phyloP scores from a whole-genome alignment of 495 filamentous ascomycete genomes.

The Penicillium robsamsonii region DNA sequence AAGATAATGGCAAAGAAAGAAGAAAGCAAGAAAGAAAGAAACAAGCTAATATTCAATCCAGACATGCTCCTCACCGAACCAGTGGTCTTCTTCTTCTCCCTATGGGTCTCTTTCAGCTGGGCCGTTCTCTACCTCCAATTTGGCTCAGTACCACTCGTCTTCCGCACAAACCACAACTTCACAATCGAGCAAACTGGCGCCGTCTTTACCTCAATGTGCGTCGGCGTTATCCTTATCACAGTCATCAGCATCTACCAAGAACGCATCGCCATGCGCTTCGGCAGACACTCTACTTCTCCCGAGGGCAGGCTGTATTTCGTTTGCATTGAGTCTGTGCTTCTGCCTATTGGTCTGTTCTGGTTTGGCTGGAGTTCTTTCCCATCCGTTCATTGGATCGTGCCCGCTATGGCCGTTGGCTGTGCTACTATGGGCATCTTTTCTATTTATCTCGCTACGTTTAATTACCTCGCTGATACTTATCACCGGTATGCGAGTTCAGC shows the following conservation, averaged over 20 bases:
- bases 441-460: slow-evolving; percentile 88
- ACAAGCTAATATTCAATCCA: slow-evolving; percentile 19
- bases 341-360: slow-evolving; percentile 79
- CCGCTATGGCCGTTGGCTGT: slow-evolving; percentile 65
- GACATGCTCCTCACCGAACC: slow-evolving; percentile 84
- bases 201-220: slow-evolving; percentile 72
- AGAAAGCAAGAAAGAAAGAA: background rate
- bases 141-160: slow-evolving; percentile 74
- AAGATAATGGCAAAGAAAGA: background rate
- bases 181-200: slow-evolving; percentile 62
- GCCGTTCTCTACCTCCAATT: slow-evolving; percentile 85
- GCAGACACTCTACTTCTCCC: slow-evolving; percentile 53
- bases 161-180: slow-evolving; percentile 67
- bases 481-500: slow-evolving; percentile 81
- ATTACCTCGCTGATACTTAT: slow-evolving; percentile 92
- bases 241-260: slow-evolving; percentile 75
- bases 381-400: slow-evolving; percentile 73
- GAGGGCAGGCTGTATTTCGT: slow-evolving; percentile 83
- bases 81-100: slow-evolving; percentile 90
- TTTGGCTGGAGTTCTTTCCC: slow-evolving; percentile 73
- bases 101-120: slow-evolving; percentile 91
- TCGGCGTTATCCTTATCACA: slow-evolving; percentile 67
- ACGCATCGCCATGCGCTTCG: slow-evolving; percentile 42
- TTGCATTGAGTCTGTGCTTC: slow-evolving; percentile 65
- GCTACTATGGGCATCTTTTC: slow-evolving; percentile 87